Evolutionary conservation across 768 basidiomycete species (phyloP), one percentile per base, ranked within the genome.

Genomic region (Rhodosporidiobolus odoratus): DNA sequence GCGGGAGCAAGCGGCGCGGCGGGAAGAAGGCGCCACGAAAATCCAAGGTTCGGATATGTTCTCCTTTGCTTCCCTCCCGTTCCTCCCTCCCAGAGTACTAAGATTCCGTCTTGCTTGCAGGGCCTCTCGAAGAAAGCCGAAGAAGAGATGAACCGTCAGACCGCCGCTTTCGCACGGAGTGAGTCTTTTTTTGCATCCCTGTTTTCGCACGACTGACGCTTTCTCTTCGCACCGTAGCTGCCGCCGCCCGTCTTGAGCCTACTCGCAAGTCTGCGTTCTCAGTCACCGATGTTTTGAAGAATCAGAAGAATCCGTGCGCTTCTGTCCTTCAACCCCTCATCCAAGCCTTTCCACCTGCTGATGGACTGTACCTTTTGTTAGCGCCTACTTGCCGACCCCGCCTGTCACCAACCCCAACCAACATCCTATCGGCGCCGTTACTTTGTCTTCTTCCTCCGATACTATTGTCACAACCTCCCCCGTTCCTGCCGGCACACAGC

Each of bases 71-170:
- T 23, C 4, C 7, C 45, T 30, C 34, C 7, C 16, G 8, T n/a
- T 43, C 21, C 41, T 10, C n/a, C 13, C 12, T 9, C 12, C 0
- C 25, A 7, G 17, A 27, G 16, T 45, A 8, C 16, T 8, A 35
- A 27, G 21, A 13, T 25, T 32, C 0, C 34, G 30, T 13, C 3
- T n/a, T n/a, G n/a, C 9, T 27, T 23, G 19, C 63, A 73, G 72
- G 25, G n/a, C 8, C 57, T 69, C 1, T 54, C 61, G 17, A 69
- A 66, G 61, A 73, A 73, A 58, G 61, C 1, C 9, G 43, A 59
- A 23, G 68, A 62, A 1, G 68, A 73, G 61, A 73, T 69, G 72
- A 41, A 73, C 61, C 30, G 48, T 41, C 16, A n/a, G 52, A 53
- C 68, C 0, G 72, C 68, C 4, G 27, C 47, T 4, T 23, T 69